Evolutionary conservation across 345 rosid genomes (phyloP).

Genomic region (Camelina hispida): DNA sequence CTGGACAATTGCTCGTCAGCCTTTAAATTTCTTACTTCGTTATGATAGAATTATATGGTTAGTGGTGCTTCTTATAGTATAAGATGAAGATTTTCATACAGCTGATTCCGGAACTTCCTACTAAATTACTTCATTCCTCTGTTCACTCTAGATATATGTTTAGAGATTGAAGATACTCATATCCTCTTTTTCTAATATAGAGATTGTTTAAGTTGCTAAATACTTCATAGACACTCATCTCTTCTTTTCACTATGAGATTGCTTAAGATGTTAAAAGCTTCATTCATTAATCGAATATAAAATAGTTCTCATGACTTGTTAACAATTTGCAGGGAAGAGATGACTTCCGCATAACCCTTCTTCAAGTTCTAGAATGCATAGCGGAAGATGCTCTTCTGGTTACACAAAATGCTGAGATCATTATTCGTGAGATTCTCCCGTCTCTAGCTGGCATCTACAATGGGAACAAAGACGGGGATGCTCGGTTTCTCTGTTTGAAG

Average conservation of each 20-base stretch:
- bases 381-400: conserved; percentile 72
- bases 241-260: neutral
- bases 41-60: conserved; percentile 1
- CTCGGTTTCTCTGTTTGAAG: conserved; percentile 89
- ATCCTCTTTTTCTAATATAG: neutral
- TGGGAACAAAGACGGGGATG: conserved; percentile 93
- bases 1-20: conserved; percentile 10
- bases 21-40: conserved; percentile 7
- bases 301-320: conserved; percentile 17
- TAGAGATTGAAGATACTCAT: neutral
- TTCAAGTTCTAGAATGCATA: conserved; percentile 77
- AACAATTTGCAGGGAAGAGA: conserved; percentile 74
- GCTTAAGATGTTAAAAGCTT: neutral
- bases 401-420: conserved; percentile 59
- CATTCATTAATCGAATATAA: neutral
- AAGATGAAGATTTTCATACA: conserved; percentile 7
- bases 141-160: neutral
- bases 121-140: conserved; percentile 9
- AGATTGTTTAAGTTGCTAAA: neutral
- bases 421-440: conserved; percentile 75
- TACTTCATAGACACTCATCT: neutral
- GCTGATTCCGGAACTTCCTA: neutral
- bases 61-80: neutral
- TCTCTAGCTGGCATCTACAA: conserved; percentile 76
- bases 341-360: conserved; percentile 91